Evolutionary conservation across 2,329 filamentous ascomycete genomes (phyloP).

Genomic region (Pseudocercospora fuligena): DNA sequence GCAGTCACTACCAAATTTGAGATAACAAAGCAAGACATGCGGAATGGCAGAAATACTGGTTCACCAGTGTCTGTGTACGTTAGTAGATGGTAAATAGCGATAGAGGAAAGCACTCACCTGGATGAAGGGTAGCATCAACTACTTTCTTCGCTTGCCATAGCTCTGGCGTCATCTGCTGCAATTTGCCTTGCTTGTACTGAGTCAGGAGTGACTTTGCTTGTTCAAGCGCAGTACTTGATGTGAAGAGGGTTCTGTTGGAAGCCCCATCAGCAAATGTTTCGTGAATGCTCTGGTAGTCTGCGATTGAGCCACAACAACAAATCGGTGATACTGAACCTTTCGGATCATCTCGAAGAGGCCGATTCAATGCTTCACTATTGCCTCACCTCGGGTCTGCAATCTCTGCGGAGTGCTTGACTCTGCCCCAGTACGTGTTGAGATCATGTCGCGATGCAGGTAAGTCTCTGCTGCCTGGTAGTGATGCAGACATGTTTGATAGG

Average conservation of each 20-base stretch:
- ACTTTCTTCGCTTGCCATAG: constrained; percentile 97
- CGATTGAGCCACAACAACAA: constrained; percentile 7
- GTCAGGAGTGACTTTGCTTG: constrained; percentile 81
- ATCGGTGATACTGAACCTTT: constrained; percentile 32
- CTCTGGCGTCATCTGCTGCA: constrained; percentile 81
- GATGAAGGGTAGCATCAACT: constrained; percentile 93
- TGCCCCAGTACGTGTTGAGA: constrained; percentile 90
- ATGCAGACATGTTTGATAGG: constrained; percentile 59
- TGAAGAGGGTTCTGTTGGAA: constrained; percentile 75
- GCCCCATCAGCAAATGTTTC: background rate
- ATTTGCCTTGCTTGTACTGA: constrained; percentile 83
- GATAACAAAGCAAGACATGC: constrained; percentile 94
- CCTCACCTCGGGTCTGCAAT: constrained; percentile 94
- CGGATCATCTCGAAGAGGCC: constrained; percentile 28
- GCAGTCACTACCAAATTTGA: constrained; percentile 94
- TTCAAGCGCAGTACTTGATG: constrained; percentile 77
- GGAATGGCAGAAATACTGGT: constrained; percentile 90
- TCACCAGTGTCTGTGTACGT: constrained; percentile 76
- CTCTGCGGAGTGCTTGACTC: constrained; percentile 85
- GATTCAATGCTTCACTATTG: constrained; percentile 15
- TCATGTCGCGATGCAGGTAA: constrained; percentile 92
- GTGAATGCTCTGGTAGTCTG: background rate
- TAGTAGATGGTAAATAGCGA: background rate
- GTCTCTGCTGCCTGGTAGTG: constrained; percentile 72
- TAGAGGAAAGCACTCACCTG: constrained; percentile 65